Evolutionary conservation across 805 yeast species (phyloP), one percentile per base, ranked within the genome.

Genomic region (Yamadazyma endophytica): DNA sequence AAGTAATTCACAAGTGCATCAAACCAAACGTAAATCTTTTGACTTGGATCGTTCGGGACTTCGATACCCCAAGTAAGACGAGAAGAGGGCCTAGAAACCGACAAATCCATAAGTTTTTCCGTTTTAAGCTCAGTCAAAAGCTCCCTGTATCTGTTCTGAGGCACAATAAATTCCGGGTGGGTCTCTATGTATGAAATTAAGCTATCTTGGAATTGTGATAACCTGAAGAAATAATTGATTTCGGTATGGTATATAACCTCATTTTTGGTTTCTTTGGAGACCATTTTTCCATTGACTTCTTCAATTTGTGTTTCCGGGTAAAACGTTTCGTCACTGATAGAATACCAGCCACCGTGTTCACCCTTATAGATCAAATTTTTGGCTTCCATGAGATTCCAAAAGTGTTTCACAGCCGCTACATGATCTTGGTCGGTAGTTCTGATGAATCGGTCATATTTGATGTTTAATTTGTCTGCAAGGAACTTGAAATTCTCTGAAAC

Each of bases 1-100:
- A 87, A 33, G 50, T 92, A 92, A 54, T 88, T 92, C 26, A 82
- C 68, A 26, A 92, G 65, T 0, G 98, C 98, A 60, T 92, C 98
- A 37, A 92, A 81, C 98, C 98, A 92, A 11, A 92, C 98, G 49
- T 92, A 92, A 32, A 92, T 78, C 28, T 73, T 80, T 51, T 90
- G 97, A 1, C 78, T 47, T 0, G 69, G 58, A 49, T 89, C 96
- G 14, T 68, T 65, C 2, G 98, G 97, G 2, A 90, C 97, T 5
- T 74, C 74, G 16, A 92, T 81, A 0, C 96, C 97, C 98, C 98
- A 92, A 18, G 70, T 59, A 24, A 88, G 65, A 37, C 98, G 66
- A 7, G 78, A 61, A 0, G 77, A 50, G 0, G 97, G 97, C 41
- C 98, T 65, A 0, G 97, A 88, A 2, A 92, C 70, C n/a, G 95